Conservation (phyloP, 2,329 filamentous ascomycete species). For the Cladorrhinum sp. region DNA sequence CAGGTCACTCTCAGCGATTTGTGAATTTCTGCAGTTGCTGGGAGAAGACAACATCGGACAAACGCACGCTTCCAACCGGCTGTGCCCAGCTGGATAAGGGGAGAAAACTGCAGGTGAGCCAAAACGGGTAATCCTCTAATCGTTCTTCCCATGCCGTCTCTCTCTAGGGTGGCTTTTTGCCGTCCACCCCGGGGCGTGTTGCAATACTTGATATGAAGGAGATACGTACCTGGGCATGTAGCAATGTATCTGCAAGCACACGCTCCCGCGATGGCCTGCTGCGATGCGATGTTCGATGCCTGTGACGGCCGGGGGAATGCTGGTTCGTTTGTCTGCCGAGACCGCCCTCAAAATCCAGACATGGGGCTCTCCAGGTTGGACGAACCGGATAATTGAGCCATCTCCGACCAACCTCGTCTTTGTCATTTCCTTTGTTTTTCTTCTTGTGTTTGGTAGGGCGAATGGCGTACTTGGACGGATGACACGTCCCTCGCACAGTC, state of each 20-base stretch:
- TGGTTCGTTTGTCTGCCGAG: slow-evolving; percentile 15
- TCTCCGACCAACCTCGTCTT: slow-evolving; percentile 1
- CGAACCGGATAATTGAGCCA: slow-evolving; percentile 19
- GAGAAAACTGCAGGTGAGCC: slow-evolving; percentile 13
- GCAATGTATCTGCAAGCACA: background rate
- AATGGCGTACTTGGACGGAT: background rate
- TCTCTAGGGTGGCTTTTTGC: background rate
- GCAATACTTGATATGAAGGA: too few relatives aligned
- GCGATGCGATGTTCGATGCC: slow-evolving; percentile 1
- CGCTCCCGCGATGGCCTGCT: background rate
- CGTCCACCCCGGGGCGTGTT: slow-evolving; percentile 13
- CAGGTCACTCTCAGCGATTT: too few relatives aligned
- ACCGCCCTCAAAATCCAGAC: slow-evolving; percentile 5
- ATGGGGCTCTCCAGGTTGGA: background rate
- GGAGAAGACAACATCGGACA: slow-evolving; percentile 1
- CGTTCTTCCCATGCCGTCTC: slow-evolving; percentile 5
- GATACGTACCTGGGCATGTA: too few relatives aligned
- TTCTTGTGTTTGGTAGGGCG: background rate
- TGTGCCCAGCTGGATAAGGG: slow-evolving; percentile 11
- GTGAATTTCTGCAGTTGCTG: background rate
- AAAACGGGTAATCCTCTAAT: slow-evolving; percentile 14
- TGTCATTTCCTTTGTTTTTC: background rate
- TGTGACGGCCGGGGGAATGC: slow-evolving; percentile 5
- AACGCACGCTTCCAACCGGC: background rate
- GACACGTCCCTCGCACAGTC: background rate